A percentile compares a stretch with the other conserved stretches of the same genome.
Evolutionary conservation across 805 yeast genomes (phyloP).

Genomic region (Isabelozyma heimii): DNA sequence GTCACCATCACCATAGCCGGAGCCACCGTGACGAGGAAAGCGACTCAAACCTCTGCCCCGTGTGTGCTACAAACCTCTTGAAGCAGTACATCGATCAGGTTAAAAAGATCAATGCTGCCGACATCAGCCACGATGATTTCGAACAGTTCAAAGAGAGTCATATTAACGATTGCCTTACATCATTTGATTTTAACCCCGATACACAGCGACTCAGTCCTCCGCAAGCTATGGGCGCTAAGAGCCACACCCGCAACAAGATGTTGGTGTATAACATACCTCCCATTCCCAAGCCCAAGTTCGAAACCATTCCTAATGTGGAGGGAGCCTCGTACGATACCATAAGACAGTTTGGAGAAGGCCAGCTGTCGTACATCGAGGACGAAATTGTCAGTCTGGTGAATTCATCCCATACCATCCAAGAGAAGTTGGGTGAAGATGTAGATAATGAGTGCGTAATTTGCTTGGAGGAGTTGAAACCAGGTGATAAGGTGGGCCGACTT

Average conservation of each 20-base stretch:
- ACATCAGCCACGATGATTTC: constrained; percentile 17
- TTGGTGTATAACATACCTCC: constrained; percentile 66
- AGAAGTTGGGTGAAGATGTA: constrained; percentile 23
- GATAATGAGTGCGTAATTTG: constrained; percentile 90
- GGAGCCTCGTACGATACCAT: constrained; percentile 17
- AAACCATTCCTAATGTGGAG: constrained; percentile 18
- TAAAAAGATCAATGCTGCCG: constrained; percentile 5
- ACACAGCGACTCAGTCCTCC: constrained; percentile 43
- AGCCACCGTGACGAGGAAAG: constrained; percentile 18
- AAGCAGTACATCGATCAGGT: constrained; percentile 16
- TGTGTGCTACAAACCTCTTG: constrained; percentile 33
- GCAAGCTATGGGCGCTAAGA: constrained; percentile 7
- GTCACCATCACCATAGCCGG: constrained; percentile 1
- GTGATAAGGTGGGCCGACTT: constrained; percentile 85
- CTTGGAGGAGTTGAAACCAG: constrained; percentile 80
- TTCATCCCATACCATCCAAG: constrained; percentile 17
- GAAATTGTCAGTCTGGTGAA: constrained; percentile 17
- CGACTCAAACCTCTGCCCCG: constrained; percentile 40
- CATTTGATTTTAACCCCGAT: constrained; percentile 61
- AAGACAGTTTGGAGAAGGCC: constrained; percentile 1
- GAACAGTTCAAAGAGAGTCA: constrained; percentile 57
- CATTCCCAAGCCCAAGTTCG: constrained; percentile 38
- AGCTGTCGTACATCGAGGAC: background rate
- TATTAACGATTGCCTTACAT: constrained; percentile 70
- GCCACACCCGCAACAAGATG: constrained; percentile 68